Conservation (phyloP, 176 grass and related monocot species). For the Coix lacrymajobi region DNA sequence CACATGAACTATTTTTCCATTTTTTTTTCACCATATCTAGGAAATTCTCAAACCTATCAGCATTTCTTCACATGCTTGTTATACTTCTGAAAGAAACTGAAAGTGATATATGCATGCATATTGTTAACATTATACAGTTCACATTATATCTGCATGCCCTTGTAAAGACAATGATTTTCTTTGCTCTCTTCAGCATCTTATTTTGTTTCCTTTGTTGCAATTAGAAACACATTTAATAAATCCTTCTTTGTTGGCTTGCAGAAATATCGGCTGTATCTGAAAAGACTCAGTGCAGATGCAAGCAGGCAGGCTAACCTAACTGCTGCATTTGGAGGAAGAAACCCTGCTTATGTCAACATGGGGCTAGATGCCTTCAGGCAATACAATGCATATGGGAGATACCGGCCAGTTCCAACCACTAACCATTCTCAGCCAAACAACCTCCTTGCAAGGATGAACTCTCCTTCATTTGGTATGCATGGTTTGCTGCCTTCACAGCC, state of each 20-base stretch:
- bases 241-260: constrained; percentile 27
- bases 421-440: constrained; percentile 43
- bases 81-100: neutral
- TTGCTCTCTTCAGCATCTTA: neutral
- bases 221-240: constrained; percentile 21
- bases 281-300: constrained; percentile 60
- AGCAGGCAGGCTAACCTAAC: constrained; percentile 54
- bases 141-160: no score
- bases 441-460: constrained; percentile 53
- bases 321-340: constrained; percentile 56
- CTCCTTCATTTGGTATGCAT: constrained; percentile 43
- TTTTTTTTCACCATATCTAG: neutral
- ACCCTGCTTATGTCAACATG: constrained; percentile 50
- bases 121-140: neutral
- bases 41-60: neutral
- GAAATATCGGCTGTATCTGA: constrained; percentile 91
- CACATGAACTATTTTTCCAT: neutral
- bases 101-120: neutral
- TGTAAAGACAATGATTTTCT: neutral
- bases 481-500: constrained; percentile 51
- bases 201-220: neutral
- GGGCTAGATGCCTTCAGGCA: constrained; percentile 64
- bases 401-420: constrained; percentile 34
- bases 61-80: neutral
- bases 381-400: constrained; percentile 55